Percentiles rank a stretch among this genome's conserved stretches.
Evolutionary conservation across 2,329 filamentous ascomycete genomes (phyloP).

Genomic region (Alternaria burnsii): DNA sequence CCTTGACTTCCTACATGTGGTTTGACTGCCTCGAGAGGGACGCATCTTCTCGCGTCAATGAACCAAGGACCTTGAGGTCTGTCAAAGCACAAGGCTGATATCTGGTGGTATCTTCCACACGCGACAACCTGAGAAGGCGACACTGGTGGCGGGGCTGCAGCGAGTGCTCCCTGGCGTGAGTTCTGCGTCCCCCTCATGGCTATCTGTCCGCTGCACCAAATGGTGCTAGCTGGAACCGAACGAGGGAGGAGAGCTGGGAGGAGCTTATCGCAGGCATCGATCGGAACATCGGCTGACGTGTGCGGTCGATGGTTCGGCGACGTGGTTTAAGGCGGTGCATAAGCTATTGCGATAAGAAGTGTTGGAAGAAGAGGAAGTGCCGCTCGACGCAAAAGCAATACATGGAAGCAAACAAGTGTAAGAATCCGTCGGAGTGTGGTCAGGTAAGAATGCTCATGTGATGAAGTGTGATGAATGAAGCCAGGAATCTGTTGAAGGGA

Average conservation of each 20-base stretch:
- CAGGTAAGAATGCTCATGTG: neutral
- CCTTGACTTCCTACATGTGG: conserved; percentile 26
- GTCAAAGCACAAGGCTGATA: conserved; percentile 31
- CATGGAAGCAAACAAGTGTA: neutral
- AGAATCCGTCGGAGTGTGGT: neutral
- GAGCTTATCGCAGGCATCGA: conserved; percentile 7
- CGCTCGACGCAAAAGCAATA: conserved; percentile 1
- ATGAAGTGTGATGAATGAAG: neutral
- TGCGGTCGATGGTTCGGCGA: neutral
- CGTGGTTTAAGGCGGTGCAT: neutral
- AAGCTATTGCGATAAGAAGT: neutral
- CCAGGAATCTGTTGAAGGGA: conserved; percentile 1
- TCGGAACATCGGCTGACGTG: conserved; percentile 1
- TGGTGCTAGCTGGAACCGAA: conserved; percentile 10
- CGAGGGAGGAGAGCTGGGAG: conserved; percentile 2
- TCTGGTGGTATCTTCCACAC: conserved; percentile 42
- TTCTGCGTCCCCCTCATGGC: conserved; percentile 21
- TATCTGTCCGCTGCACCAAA: conserved; percentile 16
- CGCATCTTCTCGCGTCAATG: conserved; percentile 32
- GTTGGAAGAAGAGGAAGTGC: neutral
- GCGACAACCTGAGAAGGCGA: conserved; percentile 33
- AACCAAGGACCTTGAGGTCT: conserved; percentile 40
- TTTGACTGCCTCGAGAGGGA: conserved; percentile 18
- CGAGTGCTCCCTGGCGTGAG: conserved; percentile 29
- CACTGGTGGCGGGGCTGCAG: conserved; percentile 36